phyloP scores from a whole-genome alignment of 768 basidiomycete species.

The Leccinum incarnatum region DNA sequence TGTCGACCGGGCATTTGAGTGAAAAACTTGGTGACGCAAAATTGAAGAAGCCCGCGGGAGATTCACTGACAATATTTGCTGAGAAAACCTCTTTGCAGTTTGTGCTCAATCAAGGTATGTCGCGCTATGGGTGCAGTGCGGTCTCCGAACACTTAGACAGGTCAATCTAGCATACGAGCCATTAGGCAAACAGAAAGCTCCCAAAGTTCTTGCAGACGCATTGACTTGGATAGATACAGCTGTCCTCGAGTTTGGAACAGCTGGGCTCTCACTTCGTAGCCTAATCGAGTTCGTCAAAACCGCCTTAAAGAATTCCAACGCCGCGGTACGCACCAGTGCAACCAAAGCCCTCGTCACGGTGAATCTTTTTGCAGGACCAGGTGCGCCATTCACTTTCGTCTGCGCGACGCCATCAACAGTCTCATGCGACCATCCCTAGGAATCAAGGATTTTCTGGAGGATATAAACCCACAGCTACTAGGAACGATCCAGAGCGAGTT shows the following conservation, averaged over 20 bases:
- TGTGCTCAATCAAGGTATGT: constrained; percentile 84
- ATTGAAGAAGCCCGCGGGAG: constrained; percentile 93
- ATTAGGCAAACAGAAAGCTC: constrained; percentile 92
- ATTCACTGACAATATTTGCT: constrained; percentile 76
- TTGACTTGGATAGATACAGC: constrained; percentile 85
- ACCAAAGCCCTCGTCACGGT: constrained; percentile 91
- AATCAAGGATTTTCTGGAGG: constrained; percentile 89
- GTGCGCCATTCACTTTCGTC: constrained; percentile 40
- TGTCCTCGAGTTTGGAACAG: constrained; percentile 87
- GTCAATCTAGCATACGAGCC: constrained; percentile 78
- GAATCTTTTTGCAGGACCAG: constrained; percentile 85
- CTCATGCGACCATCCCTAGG: constrained; percentile 44
- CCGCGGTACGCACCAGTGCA: constrained; percentile 87
- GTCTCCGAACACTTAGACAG: constrained; percentile 17
- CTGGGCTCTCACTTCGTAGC: constrained; percentile 75
- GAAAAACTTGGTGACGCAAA: constrained; percentile 98
- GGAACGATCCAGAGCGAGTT: constrained; percentile 90
- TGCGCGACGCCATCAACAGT: neutral
- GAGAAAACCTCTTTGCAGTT: constrained; percentile 95
- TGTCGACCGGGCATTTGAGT: constrained; percentile 75
- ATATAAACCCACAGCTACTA: constrained; percentile 90
- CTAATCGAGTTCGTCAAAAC: constrained; percentile 90
- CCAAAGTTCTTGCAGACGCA: constrained; percentile 93
- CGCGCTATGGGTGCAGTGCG: constrained; percentile 3
- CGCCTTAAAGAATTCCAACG: constrained; percentile 90